Evolutionary conservation across 2,329 filamentous ascomycete species (phyloP), one percentile per base, ranked within the genome.

Genomic region (Cordyceps tenuipes): DNA sequence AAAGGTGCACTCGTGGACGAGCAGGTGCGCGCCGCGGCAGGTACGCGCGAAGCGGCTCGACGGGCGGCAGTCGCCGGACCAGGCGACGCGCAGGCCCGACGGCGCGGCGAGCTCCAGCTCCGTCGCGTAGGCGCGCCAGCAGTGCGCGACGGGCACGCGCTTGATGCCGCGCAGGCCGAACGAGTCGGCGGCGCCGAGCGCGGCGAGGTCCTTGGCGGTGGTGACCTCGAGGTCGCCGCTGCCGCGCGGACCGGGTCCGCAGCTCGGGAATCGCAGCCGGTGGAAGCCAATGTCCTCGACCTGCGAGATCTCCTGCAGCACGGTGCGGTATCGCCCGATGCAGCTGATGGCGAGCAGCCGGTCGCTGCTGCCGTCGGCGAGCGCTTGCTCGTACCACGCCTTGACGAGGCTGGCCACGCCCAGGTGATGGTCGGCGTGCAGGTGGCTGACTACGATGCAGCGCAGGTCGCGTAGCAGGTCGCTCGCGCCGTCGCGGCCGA

Each of bases 1-100:
- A 69, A 99, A 97, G 0, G 94, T 99, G 63, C 91, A 92, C 79
- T 99, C 94, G 76, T 99, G 94, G 60, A 99, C 84, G 5, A 97
- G 83, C 7, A 99, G 81, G 15, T 93, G 96, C 2, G 88, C 86
- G 63, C 85, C 86, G 50, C 77, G 76, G 50, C 90, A 95, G 55
- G 93, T 88, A 13, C 73, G 66, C 0, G 85, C 83, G 69, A 99
- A 97, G 0, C 75, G 69, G 2, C 75, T 67, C 4, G 84, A 90
- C 0, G 94, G 94, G 7, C 94, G 83, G 71, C 93, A 97, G 76
- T 99, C 94, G 60, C 94, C 94, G 5, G 90, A 96, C 75, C 96
- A 99, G 50, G 91, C 90, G 61, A 96, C 80, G 70, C 93, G 94
- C 71, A 99, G 88, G 19, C 85, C 88, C 1, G 84, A 84, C 0